A percentile compares a stretch with the other conserved stretches of the same genome.
Evolutionary conservation across 2,329 filamentous ascomycete genomes (phyloP).

Genomic region (Rosellinia necatrix): DNA sequence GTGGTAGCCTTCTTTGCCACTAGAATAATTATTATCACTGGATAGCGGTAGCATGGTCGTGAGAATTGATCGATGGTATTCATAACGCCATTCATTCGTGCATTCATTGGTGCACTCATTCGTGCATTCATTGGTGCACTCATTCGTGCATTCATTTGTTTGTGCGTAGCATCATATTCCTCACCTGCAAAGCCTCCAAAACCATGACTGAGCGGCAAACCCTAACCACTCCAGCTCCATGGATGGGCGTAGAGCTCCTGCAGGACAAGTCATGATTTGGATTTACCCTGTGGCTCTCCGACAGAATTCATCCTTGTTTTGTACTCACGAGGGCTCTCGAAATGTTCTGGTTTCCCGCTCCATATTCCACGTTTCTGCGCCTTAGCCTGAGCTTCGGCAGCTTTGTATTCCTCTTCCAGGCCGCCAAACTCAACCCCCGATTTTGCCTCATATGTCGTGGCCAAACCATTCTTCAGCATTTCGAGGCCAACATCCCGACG

Average conservation of each 20-base stretch:
- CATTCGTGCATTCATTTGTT: too few species aligned
- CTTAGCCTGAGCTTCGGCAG: constrained; percentile 70
- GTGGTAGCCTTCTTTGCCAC: too few species aligned
- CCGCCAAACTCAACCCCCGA: constrained; percentile 86
- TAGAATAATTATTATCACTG: too few species aligned
- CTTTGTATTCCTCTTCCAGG: constrained; percentile 65
- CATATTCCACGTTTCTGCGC: constrained; percentile 73
- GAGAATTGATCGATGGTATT: too few species aligned
- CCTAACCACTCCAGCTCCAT: neutral
- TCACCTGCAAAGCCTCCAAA: neutral
- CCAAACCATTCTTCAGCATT: constrained; percentile 84
- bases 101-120: too few species aligned
- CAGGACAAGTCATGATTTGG: constrained; percentile 19
- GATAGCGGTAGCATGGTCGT: too few species aligned
- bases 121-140: too few species aligned
- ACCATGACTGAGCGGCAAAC: neutral
- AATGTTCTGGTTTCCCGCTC: constrained; percentile 64
- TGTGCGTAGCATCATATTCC: too few species aligned
- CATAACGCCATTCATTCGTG: too few species aligned
- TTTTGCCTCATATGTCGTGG: constrained; percentile 94
- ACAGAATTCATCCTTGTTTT: constrained; percentile 62
- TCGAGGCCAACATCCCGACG: constrained; percentile 83
- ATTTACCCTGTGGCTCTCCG: constrained; percentile 36
- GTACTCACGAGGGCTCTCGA: constrained; percentile 86
- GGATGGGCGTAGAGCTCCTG: neutral